phyloP scores from a whole-genome alignment of 1,284 basidiomycete genomes.

The Malassezia psittaci region DNA sequence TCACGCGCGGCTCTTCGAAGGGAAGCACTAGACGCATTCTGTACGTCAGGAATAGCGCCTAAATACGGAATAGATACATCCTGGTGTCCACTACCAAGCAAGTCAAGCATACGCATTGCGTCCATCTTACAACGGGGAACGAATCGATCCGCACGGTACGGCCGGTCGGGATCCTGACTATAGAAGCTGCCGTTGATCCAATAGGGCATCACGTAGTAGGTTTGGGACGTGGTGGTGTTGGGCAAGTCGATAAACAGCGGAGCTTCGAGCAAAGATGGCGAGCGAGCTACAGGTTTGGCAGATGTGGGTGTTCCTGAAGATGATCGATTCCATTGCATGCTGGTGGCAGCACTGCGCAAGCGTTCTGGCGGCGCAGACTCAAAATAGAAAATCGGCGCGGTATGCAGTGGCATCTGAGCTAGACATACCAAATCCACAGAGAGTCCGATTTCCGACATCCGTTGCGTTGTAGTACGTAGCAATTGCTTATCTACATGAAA shows the following conservation, averaged over 20 bases:
- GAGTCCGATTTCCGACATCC: slow-evolving; percentile 91
- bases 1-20: slow-evolving; percentile 29
- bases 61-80: slow-evolving; percentile 42
- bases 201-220: slow-evolving; percentile 42
- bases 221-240: slow-evolving; percentile 18
- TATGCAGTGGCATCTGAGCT: slow-evolving; percentile 83
- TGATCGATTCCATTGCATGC: no score
- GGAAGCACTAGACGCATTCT: not conserved
- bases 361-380: slow-evolving; percentile 19
- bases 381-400: slow-evolving; percentile 53
- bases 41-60: slow-evolving; percentile 19
- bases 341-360: slow-evolving; percentile 3
- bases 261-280: not conserved
- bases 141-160: slow-evolving; percentile 41
- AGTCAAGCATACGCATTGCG: slow-evolving; percentile 44
- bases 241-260: slow-evolving; percentile 35
- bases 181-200: slow-evolving; percentile 48
- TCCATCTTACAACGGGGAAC: slow-evolving; percentile 47
- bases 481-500: slow-evolving; percentile 84
- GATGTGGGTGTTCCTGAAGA: slow-evolving; percentile 11
- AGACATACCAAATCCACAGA: slow-evolving; percentile 79
- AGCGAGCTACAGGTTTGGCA: slow-evolving; percentile 9
- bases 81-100: slow-evolving; percentile 43
- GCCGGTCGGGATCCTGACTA: slow-evolving; percentile 45
- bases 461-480: slow-evolving; percentile 79